A percentile compares a stretch with the other conserved stretches of the same genome.
These are phyloP conservation scores for Saksenaea vasiformis DNA, from an alignment of 371 early-diverging fungal genomes.

Conservation along the genomic window DNA sequence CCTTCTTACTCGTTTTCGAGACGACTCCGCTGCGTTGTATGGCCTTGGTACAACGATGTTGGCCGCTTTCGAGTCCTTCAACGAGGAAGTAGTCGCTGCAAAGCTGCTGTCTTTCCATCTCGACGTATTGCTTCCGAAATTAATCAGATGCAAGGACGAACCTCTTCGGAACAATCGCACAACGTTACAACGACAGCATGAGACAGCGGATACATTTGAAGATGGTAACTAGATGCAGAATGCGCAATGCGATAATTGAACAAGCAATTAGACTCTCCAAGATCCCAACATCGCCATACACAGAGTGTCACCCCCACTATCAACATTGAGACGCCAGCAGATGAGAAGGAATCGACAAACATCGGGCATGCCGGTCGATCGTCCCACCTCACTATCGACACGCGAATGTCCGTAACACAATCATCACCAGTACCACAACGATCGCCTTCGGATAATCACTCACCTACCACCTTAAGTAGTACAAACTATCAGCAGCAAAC, in stretches of 20 bases:
- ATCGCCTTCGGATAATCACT: conserved; percentile 14
- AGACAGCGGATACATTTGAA: neutral
- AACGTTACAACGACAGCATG: neutral
- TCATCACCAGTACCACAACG: conserved; percentile 3
- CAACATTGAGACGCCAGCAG: conserved; percentile 42
- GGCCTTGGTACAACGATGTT: conserved; percentile 38
- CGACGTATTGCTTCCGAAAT: conserved; percentile 41
- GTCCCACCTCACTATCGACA: conserved; percentile 48
- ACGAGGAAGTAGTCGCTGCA: conserved; percentile 31
- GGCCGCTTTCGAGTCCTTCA: conserved; percentile 48
- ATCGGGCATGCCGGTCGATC: conserved; percentile 1
- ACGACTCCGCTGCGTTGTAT: conserved; percentile 33
- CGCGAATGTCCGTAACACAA: conserved; percentile 19
- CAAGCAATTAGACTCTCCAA: neutral
- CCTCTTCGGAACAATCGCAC: neutral
- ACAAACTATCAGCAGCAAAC: conserved; percentile 8
- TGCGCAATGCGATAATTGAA: neutral
- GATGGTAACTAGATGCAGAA: neutral
- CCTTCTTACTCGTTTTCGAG: conserved; percentile 31
- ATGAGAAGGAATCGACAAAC: conserved; percentile 9
- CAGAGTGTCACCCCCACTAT: conserved; percentile 36
- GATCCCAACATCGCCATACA: neutral
- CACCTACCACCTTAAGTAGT: conserved; percentile 13
- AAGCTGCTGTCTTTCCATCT: conserved; percentile 38
- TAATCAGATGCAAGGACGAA: conserved; percentile 30